Percentiles rank a stretch among this genome's conserved stretches.
These are phyloP conservation scores for Neospora caninum DNA, from an alignment of 169 alveolate species.

Conservation along the genomic window DNA sequence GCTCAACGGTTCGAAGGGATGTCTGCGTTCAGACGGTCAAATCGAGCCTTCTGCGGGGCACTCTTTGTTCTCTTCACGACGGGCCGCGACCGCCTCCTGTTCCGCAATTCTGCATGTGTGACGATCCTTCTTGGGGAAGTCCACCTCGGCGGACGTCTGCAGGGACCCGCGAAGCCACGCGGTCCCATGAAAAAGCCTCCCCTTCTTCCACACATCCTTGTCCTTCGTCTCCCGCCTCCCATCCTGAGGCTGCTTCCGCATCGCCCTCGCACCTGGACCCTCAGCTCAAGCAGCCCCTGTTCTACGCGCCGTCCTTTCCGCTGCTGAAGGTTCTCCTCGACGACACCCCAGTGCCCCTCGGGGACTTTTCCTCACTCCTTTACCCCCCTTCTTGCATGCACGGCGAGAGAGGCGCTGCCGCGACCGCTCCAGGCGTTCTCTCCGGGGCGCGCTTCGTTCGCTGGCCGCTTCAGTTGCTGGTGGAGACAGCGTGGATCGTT, in stretches of 20 bases:
- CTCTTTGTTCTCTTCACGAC: background rate
- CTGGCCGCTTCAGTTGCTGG: slow-evolving; percentile 30
- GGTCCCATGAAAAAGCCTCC: background rate
- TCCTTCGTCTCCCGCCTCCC: background rate
- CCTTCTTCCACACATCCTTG: background rate
- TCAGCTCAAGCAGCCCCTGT: background rate
- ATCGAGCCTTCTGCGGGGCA: slow-evolving; percentile 9
- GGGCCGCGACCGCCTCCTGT: slow-evolving; percentile 40
- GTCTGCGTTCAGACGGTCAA: background rate
- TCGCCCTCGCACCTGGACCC: too few relatives aligned
- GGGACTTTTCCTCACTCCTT: slow-evolving; percentile 16
- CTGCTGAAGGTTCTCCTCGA: background rate
- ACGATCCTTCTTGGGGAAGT: background rate
- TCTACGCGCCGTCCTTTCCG: slow-evolving; percentile 37
- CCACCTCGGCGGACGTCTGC: too few relatives aligned
- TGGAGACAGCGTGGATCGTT: slow-evolving; percentile 23
- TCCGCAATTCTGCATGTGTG: slow-evolving; percentile 33
- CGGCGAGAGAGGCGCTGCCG: background rate
- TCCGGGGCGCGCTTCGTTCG: background rate
- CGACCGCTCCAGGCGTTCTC: background rate
- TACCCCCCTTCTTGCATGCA: background rate
- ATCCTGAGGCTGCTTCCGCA: background rate
- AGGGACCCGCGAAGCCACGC: too few relatives aligned
- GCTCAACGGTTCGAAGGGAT: background rate
- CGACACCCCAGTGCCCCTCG: slow-evolving; percentile 8